A percentile compares a stretch with the other conserved stretches of the same genome.
phyloP scores from a whole-genome alignment of 2,329 filamentous ascomycete genomes.

The Ilyonectria robusta region DNA sequence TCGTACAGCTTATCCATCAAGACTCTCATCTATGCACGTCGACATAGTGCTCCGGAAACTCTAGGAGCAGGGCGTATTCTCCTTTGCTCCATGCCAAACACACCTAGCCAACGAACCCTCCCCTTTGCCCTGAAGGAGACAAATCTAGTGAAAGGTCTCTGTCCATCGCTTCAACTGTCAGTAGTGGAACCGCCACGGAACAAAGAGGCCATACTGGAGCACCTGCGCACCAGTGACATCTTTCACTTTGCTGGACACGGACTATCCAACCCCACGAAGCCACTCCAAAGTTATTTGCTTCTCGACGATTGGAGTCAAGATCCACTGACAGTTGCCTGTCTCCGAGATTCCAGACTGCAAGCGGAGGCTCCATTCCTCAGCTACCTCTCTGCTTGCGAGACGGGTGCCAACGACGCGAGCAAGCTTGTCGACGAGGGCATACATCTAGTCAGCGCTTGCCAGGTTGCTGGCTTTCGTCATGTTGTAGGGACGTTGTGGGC shows the following conservation, averaged over 20 bases:
- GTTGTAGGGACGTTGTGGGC: neutral
- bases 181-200: too few species aligned
- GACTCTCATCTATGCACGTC: neutral
- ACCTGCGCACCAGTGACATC: neutral
- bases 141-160: too few species aligned
- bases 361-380: too few species aligned
- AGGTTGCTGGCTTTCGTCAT: neutral
- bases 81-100: neutral
- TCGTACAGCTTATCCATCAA: slow-evolving; percentile 2
- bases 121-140: too few species aligned
- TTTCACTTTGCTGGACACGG: slow-evolving; percentile 5
- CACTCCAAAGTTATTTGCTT: neutral
- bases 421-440: neutral
- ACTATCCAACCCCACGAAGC: neutral
- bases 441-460: neutral
- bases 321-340: too few species aligned
- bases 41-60: neutral
- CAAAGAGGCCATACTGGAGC: too few species aligned
- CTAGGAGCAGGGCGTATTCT: too few species aligned
- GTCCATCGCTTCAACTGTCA: too few species aligned
- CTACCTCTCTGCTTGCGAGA: neutral
- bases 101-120: neutral
- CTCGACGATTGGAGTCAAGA: neutral
- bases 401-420: neutral
- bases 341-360: too few species aligned